These are phyloP conservation scores for Loxodes magnus DNA, from an alignment of 73 alveolate genomes.

Conservation along the genomic window DNA sequence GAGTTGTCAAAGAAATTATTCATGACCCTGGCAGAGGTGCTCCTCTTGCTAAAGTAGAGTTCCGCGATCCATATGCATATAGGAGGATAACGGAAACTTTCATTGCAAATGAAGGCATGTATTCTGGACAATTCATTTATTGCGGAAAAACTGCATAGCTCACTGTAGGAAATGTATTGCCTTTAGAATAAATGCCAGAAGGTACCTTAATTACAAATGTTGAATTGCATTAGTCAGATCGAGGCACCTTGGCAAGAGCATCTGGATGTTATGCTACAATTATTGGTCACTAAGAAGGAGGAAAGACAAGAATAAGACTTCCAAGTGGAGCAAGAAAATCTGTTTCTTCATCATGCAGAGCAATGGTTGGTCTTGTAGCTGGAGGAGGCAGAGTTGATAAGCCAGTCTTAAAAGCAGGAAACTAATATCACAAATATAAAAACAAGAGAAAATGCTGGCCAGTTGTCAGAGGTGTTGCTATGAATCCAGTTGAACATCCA, in stretches of 20 bases:
- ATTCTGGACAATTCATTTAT: conserved; percentile 88
- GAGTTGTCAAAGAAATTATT: too few species aligned
- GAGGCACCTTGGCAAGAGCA: conserved; percentile 85
- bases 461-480: conserved; percentile 87
- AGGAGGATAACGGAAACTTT: conserved; percentile 78
- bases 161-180: conserved; percentile 89
- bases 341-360: conserved; percentile 63
- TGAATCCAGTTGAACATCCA: conserved; percentile 98
- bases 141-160: conserved; percentile 85
- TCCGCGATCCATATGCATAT: conserved; percentile 88
- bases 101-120: conserved; percentile 89
- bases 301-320: conserved; percentile 69
- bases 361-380: conserved; percentile 90
- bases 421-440: conserved; percentile 73
- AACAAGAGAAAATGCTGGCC: conserved; percentile 92
- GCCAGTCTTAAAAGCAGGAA: conserved; percentile 93
- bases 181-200: conserved; percentile 87
- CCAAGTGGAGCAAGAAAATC: conserved; percentile 89
- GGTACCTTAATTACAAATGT: conserved; percentile 83
- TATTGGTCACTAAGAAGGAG: conserved; percentile 82
- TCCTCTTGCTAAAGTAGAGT: conserved; percentile 84
- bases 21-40: conserved; percentile 97
- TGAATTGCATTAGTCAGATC: conserved; percentile 83
- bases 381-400: conserved; percentile 97
- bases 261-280: conserved; percentile 83